These are phyloP conservation scores for Thoreauomyces humboldtii DNA, from an alignment of 192 early-diverging fungal species.

Conservation along the genomic window DNA sequence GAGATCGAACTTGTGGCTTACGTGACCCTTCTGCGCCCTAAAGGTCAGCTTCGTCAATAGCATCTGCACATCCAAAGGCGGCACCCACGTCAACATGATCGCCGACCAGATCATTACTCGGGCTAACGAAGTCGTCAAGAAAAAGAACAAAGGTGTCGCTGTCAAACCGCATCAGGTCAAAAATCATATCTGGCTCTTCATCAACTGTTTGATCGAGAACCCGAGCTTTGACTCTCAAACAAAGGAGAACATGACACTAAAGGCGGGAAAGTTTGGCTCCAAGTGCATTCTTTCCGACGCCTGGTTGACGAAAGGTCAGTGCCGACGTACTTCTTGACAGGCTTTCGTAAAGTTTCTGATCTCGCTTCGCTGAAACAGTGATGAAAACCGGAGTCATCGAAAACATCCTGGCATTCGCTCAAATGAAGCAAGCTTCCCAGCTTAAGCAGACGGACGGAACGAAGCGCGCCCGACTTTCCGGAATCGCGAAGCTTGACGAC, in stretches of 20 bases:
- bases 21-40: no score
- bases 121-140: slow-evolving; percentile 65
- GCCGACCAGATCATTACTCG: slow-evolving; percentile 72
- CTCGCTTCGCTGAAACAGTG: slow-evolving; percentile 46
- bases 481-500: slow-evolving; percentile 84
- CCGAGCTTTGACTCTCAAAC: slow-evolving; percentile 97
- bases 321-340: not conserved
- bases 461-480: slow-evolving; percentile 43
- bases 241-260: slow-evolving; percentile 93
- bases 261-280: slow-evolving; percentile 72
- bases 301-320: slow-evolving; percentile 74
- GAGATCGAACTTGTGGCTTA: no score
- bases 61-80: slow-evolving; percentile 93
- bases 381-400: slow-evolving; percentile 80
- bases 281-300: slow-evolving; percentile 71
- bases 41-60: slow-evolving; percentile 91
- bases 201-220: slow-evolving; percentile 92
- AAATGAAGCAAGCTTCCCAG: slow-evolving; percentile 20
- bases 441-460: slow-evolving; percentile 78
- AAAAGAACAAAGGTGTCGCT: slow-evolving; percentile 62
- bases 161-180: slow-evolving; percentile 85
- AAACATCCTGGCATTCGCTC: slow-evolving; percentile 69
- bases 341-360: not conserved
- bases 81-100: slow-evolving; percentile 82
- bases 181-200: slow-evolving; percentile 87